A percentile compares a stretch with the other conserved stretches of the same genome.
Evolutionary conservation across 2,329 filamentous ascomycete genomes (phyloP).

Genomic region (Teratosphaeria gauchensis): DNA sequence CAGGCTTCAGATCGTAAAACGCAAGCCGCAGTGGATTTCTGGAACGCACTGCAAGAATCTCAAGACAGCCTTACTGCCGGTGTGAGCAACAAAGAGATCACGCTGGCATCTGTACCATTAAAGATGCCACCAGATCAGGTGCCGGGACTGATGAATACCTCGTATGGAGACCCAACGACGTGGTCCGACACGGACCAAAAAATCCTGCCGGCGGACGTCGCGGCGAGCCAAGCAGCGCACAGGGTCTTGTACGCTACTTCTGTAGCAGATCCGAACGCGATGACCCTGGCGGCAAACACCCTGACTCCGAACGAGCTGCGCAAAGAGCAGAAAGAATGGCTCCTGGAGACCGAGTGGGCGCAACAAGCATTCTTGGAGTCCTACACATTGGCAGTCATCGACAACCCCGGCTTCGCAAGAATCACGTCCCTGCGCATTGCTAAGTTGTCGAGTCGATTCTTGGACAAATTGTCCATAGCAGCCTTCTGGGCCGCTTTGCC

Average conservation of each 20-base stretch:
- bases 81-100: slow-evolving; percentile 7
- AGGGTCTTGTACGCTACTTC: slow-evolving; percentile 27
- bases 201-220: not conserved
- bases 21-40: slow-evolving; percentile 16
- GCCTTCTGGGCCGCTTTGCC: slow-evolving; percentile 55
- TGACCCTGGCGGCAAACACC: not conserved
- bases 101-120: slow-evolving; percentile 9
- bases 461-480: slow-evolving; percentile 45
- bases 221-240: slow-evolving; percentile 1
- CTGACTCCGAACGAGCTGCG: slow-evolving; percentile 46
- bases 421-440: slow-evolving; percentile 54
- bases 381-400: slow-evolving; percentile 55
- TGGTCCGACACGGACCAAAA: slow-evolving; percentile 14
- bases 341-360: slow-evolving; percentile 59
- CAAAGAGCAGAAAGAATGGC: slow-evolving; percentile 56
- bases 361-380: slow-evolving; percentile 59
- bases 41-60: slow-evolving; percentile 16
- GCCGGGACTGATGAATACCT: slow-evolving; percentile 9
- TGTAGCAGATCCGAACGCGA: not conserved
- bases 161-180: slow-evolving; percentile 9
- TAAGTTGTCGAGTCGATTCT: slow-evolving; percentile 53
- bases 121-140: slow-evolving; percentile 7
- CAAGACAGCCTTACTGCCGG: slow-evolving; percentile 7
- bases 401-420: slow-evolving; percentile 46
- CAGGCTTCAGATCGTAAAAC: slow-evolving; percentile 9